Evolutionary conservation across 192 early-diverging fungal genomes (phyloP).

Genomic region (Coemansia sp.): DNA sequence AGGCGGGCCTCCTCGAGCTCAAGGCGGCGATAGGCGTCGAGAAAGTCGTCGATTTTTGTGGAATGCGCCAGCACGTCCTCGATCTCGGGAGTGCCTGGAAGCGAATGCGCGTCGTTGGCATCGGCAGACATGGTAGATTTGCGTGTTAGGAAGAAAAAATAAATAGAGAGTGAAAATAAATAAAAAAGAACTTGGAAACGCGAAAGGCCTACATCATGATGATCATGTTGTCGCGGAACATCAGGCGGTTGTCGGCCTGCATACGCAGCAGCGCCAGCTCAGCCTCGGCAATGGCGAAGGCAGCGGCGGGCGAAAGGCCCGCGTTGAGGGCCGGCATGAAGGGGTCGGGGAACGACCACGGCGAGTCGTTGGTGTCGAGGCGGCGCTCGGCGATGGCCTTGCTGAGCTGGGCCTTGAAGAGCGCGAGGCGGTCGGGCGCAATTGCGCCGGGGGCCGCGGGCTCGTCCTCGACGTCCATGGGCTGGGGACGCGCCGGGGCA

Average conservation of each 20-base stretch:
- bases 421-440: constrained; percentile 11
- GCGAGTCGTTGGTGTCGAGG: constrained; percentile 49
- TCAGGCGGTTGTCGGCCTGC: constrained; percentile 64
- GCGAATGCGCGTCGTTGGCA: too few species aligned
- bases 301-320: constrained; percentile 21
- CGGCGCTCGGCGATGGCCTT: constrained; percentile 32
- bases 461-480: constrained; percentile 28
- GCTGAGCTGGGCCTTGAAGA: constrained; percentile 54
- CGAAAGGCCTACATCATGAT: constrained; percentile 58
- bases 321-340: constrained; percentile 58
- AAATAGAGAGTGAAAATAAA: not conserved
- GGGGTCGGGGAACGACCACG: constrained; percentile 52
- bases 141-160: not conserved
- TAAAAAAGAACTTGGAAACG: not conserved
- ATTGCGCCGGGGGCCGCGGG: constrained; percentile 1
- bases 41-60: constrained; percentile 24
- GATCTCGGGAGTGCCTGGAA: constrained; percentile 13
- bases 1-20: constrained; percentile 49
- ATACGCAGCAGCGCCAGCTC: constrained; percentile 57
- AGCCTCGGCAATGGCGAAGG: constrained; percentile 58
- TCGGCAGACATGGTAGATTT: not conserved
- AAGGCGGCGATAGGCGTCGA: constrained; percentile 29
- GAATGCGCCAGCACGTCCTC: constrained; percentile 11
- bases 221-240: constrained; percentile 64
- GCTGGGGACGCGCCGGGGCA: not conserved